Base-by-base conservation (phyloP, 2,329 filamentous ascomycete genomes). In the Colletotrichum euphorbiae region DNA sequence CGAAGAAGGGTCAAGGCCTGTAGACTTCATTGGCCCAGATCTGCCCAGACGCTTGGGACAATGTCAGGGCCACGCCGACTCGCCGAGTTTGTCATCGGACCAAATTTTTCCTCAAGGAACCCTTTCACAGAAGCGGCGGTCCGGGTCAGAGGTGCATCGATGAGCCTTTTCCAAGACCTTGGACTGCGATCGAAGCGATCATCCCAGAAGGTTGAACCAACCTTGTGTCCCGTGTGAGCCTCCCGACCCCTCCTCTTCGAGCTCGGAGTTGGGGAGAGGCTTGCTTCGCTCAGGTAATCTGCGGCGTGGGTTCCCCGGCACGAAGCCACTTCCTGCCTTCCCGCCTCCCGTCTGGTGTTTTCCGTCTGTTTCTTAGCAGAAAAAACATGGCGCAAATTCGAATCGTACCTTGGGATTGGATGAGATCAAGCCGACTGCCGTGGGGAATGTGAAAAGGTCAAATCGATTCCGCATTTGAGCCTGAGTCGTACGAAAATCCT, bases 151-250 rank as follows among this genome's bases (percentile, higher is more conserved):
- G 31, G 31, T 55, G 61, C 65, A 68, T 68, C 54, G 15, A 21
- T 50, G 54, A 59, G 38, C 33, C 61, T 55, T 40, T 55, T 69
- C 46, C 66, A 66, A 33, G 9, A 50, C 42, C 36, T 50, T 60
- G 46, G 66, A 24, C 66, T 61, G 33, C 48, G 61, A 65, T 28
- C 60, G 48, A 64, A 59, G 50, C 52, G 46, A 60, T 24, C 66
- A 65, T 54, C 48, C 55, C 33, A 36, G 59, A 63, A 67, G 61
- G 61, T 60, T 68, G 55, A 65, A 42, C 55, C 66, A 45, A 59
- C 48, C 54, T 40, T 31, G 65, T 55, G 40, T 36, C 31, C 61
- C 54, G 54, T 55, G 46, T 38, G 33, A 65, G 45, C 66, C 40
- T 54, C 42, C 55, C 62, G 40, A 46, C 21, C 54, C 48, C 31